phyloP scores from a whole-genome alignment of 2,329 filamentous ascomycete species.

The Pseudogymnoascus sp. region DNA sequence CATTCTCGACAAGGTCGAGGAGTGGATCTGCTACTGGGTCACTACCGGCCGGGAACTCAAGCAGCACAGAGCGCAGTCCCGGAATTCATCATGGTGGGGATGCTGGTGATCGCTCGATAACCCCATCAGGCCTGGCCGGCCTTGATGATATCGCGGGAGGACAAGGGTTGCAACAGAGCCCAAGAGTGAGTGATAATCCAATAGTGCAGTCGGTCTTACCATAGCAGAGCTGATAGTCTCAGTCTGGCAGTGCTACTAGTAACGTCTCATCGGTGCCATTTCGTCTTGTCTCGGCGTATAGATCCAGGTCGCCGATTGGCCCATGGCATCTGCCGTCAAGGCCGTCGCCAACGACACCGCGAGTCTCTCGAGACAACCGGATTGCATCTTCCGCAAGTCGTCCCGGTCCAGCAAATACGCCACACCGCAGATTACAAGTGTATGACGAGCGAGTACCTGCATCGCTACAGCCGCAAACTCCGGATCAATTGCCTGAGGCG shows the following conservation, averaged over 20 bases:
- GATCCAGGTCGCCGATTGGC: slow-evolving; percentile 9
- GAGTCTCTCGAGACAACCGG: slow-evolving; percentile 7
- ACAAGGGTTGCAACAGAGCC: neutral
- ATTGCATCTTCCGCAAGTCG: slow-evolving; percentile 16
- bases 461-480: slow-evolving; percentile 43
- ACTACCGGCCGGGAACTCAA: slow-evolving; percentile 11
- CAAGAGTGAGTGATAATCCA: slow-evolving; percentile 11
- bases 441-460: slow-evolving; percentile 43
- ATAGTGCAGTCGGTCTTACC: slow-evolving; percentile 1
- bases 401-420: slow-evolving; percentile 19
- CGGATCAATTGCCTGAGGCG: slow-evolving; percentile 42
- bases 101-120: neutral
- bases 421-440: slow-evolving; percentile 31
- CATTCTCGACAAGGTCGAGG: slow-evolving; percentile 25
- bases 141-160: neutral
- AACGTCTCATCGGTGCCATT: slow-evolving; percentile 8
- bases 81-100: neutral
- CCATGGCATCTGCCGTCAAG: neutral
- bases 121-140: neutral
- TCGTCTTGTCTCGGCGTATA: slow-evolving; percentile 12
- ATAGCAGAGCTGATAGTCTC: neutral
- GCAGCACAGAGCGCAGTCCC: neutral
- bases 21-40: slow-evolving; percentile 21
- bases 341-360: slow-evolving; percentile 8
- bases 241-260: slow-evolving; percentile 6